Evolutionary conservation across 805 yeast genomes (phyloP).

Genomic region (Danielozyma ontarioensis): DNA sequence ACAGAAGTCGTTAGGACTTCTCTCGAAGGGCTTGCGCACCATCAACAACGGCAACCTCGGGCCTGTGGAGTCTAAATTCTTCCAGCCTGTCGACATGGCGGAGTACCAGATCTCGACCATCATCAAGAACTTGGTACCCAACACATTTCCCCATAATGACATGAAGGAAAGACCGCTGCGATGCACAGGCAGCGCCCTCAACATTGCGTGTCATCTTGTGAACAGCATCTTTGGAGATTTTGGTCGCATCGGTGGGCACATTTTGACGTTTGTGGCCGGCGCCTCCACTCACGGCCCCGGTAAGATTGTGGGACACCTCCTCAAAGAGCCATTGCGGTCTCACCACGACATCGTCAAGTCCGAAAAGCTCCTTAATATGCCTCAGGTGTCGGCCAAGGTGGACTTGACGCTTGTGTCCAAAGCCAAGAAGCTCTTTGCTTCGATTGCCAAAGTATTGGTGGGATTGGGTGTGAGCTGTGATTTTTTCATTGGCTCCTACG

Average conservation of each 20-base stretch:
- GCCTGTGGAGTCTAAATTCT: conserved; percentile 31
- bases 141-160: conserved; percentile 42
- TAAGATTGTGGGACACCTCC: conserved; percentile 45
- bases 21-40: conserved; percentile 19
- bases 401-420: conserved; percentile 24
- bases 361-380: conserved; percentile 21
- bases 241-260: conserved; percentile 46
- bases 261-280: conserved; percentile 55
- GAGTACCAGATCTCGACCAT: conserved; percentile 48
- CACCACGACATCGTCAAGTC: conserved; percentile 56
- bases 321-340: conserved; percentile 62
- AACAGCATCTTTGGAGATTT: conserved; percentile 34
- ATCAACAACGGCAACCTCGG: conserved; percentile 10
- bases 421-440: conserved; percentile 44
- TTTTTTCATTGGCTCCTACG: conserved; percentile 61
- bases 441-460: conserved; percentile 44
- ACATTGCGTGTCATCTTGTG: conserved; percentile 37
- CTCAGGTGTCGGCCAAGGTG: conserved; percentile 24
- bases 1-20: conserved; percentile 41
- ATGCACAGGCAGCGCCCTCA: conserved; percentile 57
- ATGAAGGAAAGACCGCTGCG: conserved; percentile 46
- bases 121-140: conserved; percentile 44
- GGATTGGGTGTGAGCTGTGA: conserved; percentile 51
- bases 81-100: conserved; percentile 43
- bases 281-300: conserved; percentile 68